phyloP scores from a whole-genome alignment of 176 grass and related monocot species.

The Tuctoria greenei region DNA sequence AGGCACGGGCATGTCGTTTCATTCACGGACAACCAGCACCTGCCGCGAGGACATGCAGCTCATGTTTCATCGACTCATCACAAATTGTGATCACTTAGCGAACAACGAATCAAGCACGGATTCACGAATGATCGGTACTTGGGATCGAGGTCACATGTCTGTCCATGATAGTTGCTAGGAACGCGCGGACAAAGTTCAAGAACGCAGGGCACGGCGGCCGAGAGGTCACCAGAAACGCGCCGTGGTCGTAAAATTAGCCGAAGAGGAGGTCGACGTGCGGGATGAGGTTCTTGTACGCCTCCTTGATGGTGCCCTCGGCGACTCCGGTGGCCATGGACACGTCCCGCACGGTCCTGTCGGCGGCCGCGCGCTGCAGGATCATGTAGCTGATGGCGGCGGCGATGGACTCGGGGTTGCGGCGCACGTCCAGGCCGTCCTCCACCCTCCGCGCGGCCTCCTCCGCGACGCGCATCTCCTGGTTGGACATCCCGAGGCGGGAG shows the following conservation, averaged over 20 bases:
- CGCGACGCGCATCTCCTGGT: constrained; percentile 42
- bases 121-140: constrained; percentile 37
- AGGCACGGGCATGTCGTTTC: constrained; percentile 5
- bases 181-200: constrained; percentile 14
- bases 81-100: background rate
- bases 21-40: background rate
- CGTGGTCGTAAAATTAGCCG: background rate
- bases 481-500: constrained; percentile 41
- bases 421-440: constrained; percentile 41
- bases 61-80: constrained; percentile 1
- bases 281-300: constrained; percentile 44
- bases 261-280: constrained; percentile 40
- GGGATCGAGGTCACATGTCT: constrained; percentile 25
- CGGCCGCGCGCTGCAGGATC: constrained; percentile 31
- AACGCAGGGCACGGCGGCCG: background rate
- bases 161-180: constrained; percentile 20
- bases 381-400: constrained; percentile 56
- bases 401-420: constrained; percentile 51
- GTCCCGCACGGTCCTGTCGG: constrained; percentile 29
- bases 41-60: background rate
- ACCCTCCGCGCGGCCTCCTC: constrained; percentile 36
- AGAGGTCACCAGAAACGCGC: background rate
- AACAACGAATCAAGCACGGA: constrained; percentile 36
- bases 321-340: constrained; percentile 48
- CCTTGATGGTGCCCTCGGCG: constrained; percentile 49